Percentiles rank a stretch among this genome's conserved stretches.
Conservation (phyloP, 225 moss, liverwort and hornwort genomes). For the Bryum argenteum region DNA sequence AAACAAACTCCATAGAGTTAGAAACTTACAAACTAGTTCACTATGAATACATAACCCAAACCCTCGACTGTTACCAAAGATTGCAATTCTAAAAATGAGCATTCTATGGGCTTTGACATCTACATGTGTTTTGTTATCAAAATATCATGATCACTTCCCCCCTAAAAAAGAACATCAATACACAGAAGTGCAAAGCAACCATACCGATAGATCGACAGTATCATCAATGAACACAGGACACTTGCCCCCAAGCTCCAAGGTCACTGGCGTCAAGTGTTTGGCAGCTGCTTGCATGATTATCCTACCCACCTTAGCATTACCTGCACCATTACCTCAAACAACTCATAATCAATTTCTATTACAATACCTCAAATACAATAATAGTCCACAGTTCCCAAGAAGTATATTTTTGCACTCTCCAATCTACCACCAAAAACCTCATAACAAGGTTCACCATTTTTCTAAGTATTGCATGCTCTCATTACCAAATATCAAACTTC, state of each 20-base stretch:
- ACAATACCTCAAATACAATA: neutral
- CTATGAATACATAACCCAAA: neutral
- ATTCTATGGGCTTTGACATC: too few species aligned
- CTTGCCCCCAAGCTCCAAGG: slow-evolving; percentile 88
- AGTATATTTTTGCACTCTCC: neutral
- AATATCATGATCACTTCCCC: too few species aligned
- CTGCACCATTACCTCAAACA: slow-evolving; percentile 35
- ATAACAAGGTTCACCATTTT: neutral
- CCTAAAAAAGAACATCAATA: too few species aligned
- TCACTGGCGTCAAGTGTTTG: slow-evolving; percentile 84
- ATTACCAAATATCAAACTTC: neutral
- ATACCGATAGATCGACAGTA: slow-evolving; percentile 67
- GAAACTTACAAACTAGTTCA: neutral
- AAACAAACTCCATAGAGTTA: neutral
- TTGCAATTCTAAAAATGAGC: neutral
- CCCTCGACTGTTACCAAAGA: neutral
- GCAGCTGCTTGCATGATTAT: slow-evolving; percentile 86
- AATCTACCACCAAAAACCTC: neutral
- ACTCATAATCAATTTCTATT: neutral
- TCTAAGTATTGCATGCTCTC: neutral
- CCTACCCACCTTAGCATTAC: slow-evolving; percentile 63
- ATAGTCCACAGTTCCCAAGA: neutral
- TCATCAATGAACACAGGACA: slow-evolving; percentile 77
- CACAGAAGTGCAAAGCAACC: neutral
- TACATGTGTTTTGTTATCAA: too few species aligned